Conservation (phyloP, 2,329 filamentous ascomycete genomes). For the Raffaelea ambrosiae region DNA sequence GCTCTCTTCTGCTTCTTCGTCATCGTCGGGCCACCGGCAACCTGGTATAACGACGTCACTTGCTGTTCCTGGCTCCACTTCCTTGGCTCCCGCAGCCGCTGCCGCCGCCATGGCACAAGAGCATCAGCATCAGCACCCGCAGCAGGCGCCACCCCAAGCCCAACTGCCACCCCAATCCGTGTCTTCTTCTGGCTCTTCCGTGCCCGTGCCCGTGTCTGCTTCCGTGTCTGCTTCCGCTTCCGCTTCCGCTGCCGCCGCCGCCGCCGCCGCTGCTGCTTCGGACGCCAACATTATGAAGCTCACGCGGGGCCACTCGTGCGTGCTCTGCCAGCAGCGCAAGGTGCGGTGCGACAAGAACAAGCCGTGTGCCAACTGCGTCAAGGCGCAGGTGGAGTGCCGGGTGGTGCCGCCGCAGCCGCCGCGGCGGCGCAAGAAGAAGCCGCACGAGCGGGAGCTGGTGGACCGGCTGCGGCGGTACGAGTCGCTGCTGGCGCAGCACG, state of each 20-base stretch:
- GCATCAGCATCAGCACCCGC: constrained; percentile 1
- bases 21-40: too few relatives aligned
- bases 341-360: constrained; percentile 66
- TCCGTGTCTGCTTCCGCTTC: constrained; percentile 15
- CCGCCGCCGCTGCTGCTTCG: constrained; percentile 1
- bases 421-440: constrained; percentile 51
- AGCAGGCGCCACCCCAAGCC: constrained; percentile 3
- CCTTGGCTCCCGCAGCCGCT: too few relatives aligned
- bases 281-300: constrained; percentile 33
- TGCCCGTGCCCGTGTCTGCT: constrained; percentile 13
- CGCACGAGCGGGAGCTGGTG: constrained; percentile 62
- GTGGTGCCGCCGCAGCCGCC: constrained; percentile 49
- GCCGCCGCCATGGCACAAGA: too few relatives aligned
- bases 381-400: constrained; percentile 51
- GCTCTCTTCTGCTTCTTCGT: too few relatives aligned
- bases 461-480: constrained; percentile 65
- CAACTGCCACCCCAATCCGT: neutral
- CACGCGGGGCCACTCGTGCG: constrained; percentile 55
- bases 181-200: too few relatives aligned
- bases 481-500: constrained; percentile 52
- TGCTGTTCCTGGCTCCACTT: neutral
- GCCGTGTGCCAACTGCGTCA: constrained; percentile 62
- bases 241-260: constrained; percentile 20
- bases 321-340: constrained; percentile 69
- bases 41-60: too few relatives aligned